Evolutionary conservation across 78 protist genomes (phyloP).

Genomic region (Guillardia theta): DNA sequence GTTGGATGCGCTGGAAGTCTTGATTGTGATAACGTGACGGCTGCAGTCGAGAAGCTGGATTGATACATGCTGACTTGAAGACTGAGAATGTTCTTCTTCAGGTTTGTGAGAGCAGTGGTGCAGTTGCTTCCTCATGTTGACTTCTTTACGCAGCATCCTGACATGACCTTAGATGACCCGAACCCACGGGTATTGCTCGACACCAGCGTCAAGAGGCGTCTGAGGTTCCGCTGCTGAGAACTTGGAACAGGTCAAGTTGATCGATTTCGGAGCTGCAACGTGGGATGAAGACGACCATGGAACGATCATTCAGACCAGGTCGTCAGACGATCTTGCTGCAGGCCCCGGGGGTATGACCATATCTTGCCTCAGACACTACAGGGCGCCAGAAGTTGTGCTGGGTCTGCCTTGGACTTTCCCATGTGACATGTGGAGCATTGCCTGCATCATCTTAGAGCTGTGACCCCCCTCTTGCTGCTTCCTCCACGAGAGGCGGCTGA

Average conservation of each 20-base stretch:
- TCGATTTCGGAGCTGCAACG: slow-evolving; percentile 14
- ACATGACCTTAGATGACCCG: not conserved
- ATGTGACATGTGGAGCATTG: not conserved
- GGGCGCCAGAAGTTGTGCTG: not conserved
- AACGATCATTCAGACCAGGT: not conserved
- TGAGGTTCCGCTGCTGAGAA: too few relatives aligned
- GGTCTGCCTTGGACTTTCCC: not conserved
- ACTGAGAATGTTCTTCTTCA: not conserved
- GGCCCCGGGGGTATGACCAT: too few relatives aligned
- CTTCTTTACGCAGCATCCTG: not conserved
- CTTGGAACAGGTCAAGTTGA: not conserved
- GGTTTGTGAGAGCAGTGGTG: too few relatives aligned
- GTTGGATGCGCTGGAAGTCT: too few relatives aligned
- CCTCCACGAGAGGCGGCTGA: not conserved
- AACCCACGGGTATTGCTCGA: not conserved
- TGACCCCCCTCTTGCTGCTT: not conserved
- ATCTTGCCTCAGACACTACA: too few relatives aligned
- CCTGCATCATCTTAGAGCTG: slow-evolving; percentile 2
- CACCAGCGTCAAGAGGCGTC: too few relatives aligned
- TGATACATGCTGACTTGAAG: not conserved
- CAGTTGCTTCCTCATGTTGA: too few relatives aligned
- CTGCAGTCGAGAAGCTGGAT: not conserved
- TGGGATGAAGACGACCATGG: not conserved
- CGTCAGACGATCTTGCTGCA: too few relatives aligned
- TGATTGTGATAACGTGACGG: too few relatives aligned